Evolutionary conservation across 2,329 filamentous ascomycete genomes (phyloP).

Genomic region (Metarhizium anisopliae): DNA sequence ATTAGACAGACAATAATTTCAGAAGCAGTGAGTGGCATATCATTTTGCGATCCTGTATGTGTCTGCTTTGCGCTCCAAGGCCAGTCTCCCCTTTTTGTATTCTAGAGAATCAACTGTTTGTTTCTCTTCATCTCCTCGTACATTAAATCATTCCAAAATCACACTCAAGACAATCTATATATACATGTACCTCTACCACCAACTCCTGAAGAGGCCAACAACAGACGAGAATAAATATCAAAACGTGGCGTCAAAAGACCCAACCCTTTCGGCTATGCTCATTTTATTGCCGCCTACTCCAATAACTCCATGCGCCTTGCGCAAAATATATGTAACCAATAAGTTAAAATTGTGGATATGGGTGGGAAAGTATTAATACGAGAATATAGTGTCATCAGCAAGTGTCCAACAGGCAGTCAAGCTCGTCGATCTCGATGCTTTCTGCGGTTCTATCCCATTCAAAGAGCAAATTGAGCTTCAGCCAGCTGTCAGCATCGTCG

Average conservation of each 20-base stretch:
- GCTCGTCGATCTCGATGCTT: slow-evolving; percentile 83
- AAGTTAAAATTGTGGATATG: slow-evolving; percentile 4
- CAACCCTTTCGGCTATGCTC: background rate
- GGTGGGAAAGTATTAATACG: background rate
- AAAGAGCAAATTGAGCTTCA: slow-evolving; percentile 31
- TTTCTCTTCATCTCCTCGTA: slow-evolving; percentile 10
- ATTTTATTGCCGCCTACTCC: background rate
- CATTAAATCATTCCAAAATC: slow-evolving; percentile 11
- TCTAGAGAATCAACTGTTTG: background rate
- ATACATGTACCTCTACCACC: slow-evolving; percentile 20
- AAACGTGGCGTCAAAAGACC: background rate
- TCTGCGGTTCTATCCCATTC: slow-evolving; percentile 70
- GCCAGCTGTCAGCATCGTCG: slow-evolving; percentile 29
- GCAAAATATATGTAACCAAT: slow-evolving; percentile 7
- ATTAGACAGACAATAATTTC: background rate
- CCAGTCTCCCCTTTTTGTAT: slow-evolving; percentile 1
- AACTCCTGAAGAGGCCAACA: background rate
- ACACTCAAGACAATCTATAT: slow-evolving; percentile 18
- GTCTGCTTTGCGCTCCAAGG: slow-evolving; percentile 1
- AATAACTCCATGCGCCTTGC: slow-evolving; percentile 13
- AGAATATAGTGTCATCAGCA: slow-evolving; percentile 37
- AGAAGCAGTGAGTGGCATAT: slow-evolving; percentile 9
- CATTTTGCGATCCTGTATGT: slow-evolving; percentile 6
- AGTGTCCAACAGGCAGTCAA: slow-evolving; percentile 76
- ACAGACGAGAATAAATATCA: background rate